A percentile compares a stretch with the other conserved stretches of the same genome.
These are phyloP conservation scores for Choanephora cucurbitarum DNA, from an alignment of 371 early-diverging fungal species.

Conservation along the genomic window DNA sequence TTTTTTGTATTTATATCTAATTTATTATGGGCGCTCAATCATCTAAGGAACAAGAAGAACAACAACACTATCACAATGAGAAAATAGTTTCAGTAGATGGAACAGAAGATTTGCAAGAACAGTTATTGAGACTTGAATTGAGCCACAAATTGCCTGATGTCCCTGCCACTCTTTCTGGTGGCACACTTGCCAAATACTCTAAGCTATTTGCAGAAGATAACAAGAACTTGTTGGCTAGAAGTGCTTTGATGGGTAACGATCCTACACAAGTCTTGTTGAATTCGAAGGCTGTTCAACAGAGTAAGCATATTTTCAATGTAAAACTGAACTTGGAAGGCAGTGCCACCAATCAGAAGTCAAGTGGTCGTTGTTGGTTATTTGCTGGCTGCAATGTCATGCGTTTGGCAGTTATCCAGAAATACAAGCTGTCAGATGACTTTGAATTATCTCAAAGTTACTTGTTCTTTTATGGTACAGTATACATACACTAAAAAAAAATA, in stretches of 20 bases:
- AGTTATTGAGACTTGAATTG: too few relatives aligned
- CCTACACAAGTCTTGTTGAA: constrained; percentile 62
- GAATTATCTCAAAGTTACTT: constrained; percentile 80
- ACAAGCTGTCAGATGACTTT: constrained; percentile 73
- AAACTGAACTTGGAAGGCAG: constrained; percentile 62
- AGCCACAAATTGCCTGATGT: too few relatives aligned
- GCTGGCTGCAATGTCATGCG: constrained; percentile 64
- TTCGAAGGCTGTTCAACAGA: constrained; percentile 42
- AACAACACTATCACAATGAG: not conserved
- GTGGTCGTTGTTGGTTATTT: constrained; percentile 89
- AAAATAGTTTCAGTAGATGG: not conserved
- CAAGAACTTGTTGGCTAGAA: constrained; percentile 70
- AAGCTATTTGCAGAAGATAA: constrained; percentile 58
- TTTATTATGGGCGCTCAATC: constrained; percentile 18
- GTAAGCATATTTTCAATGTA: constrained; percentile 59
- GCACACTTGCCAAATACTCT: constrained; percentile 35
- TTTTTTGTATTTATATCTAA: not conserved
- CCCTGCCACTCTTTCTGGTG: not conserved
- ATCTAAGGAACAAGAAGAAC: constrained; percentile 16
- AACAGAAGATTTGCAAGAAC: too few relatives aligned
- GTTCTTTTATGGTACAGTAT: constrained; percentile 74
- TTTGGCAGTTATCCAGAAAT: constrained; percentile 41
- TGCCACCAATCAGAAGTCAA: constrained; percentile 77
- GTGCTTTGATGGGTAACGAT: constrained; percentile 62
- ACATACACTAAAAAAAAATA: not conserved